Evolutionary conservation across 179 eudicot genomes (phyloP).

Genomic region (Camellia oleifera): DNA sequence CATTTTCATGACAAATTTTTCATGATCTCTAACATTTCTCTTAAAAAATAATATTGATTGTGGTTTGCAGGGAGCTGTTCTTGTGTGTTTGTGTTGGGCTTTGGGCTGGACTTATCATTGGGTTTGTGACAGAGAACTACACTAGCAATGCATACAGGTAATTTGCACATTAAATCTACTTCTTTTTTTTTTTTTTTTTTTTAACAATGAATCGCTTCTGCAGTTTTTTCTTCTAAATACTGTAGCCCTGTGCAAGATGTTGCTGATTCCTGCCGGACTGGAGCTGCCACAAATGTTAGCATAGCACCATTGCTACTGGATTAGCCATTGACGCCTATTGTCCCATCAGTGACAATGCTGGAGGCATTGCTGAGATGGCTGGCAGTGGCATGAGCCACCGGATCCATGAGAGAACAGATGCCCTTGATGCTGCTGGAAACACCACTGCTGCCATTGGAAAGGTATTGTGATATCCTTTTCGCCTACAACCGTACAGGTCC

Average conservation of each 20-base stretch:
- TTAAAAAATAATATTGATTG: no score
- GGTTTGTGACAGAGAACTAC: no score
- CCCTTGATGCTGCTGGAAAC: slow-evolving; percentile 43
- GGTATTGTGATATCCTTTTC: slow-evolving; percentile 14
- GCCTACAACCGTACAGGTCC: background rate
- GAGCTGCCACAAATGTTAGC: slow-evolving; percentile 2
- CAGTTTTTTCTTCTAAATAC: no score
- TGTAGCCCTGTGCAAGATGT: no score
- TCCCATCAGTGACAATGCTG: slow-evolving; percentile 52
- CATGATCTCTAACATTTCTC: no score
- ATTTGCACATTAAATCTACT: background rate
- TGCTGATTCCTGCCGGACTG: no score
- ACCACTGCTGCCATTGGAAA: slow-evolving; percentile 50
- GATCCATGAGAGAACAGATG: slow-evolving; percentile 36
- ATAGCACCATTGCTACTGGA: slow-evolving; percentile 45
- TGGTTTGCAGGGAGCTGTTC: no score
- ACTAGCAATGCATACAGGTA: no score
- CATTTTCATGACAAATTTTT: no score
- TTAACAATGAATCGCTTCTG: background rate
- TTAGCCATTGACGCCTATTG: slow-evolving; percentile 47
- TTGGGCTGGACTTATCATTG: no score
- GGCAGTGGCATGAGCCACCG: slow-evolving; percentile 30
- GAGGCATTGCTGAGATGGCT: slow-evolving; percentile 49
- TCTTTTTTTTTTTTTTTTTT: background rate
- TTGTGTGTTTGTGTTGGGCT: no score